Percentiles rank a stretch among this genome's conserved stretches.
Evolutionary conservation across 148 eudicot genomes (phyloP).

Genomic region (Camellia sinensis): DNA sequence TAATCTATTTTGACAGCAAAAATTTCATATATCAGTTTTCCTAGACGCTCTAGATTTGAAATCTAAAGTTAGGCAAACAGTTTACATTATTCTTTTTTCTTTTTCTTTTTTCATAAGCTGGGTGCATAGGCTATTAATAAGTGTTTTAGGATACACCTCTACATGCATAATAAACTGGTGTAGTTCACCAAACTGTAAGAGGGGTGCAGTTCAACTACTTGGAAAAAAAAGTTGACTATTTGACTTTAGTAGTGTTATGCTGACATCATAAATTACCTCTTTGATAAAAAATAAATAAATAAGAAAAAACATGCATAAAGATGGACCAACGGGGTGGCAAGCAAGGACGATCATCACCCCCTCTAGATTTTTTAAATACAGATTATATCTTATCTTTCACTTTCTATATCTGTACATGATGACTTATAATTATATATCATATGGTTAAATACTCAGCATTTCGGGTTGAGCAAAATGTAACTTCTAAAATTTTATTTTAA

Average conservation of each 20-base stretch:
- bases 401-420: no score
- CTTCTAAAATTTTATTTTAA: no score
- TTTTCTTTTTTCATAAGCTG: not conserved
- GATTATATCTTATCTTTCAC: no score
- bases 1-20: not conserved
- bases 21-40: not conserved
- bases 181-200: constrained; percentile 13
- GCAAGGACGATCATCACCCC: no score
- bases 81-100: not conserved
- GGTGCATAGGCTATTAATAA: not conserved
- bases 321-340: no score
- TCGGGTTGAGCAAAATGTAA: no score
- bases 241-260: not conserved
- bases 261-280: not conserved
- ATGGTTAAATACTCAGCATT: no score
- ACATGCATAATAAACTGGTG: not conserved
- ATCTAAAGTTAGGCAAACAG: constrained; percentile 14
- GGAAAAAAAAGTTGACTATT: not conserved
- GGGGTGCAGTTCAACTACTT: constrained; percentile 16
- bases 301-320: not conserved
- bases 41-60: not conserved
- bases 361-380: no score
- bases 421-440: no score
- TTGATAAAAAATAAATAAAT: no score
- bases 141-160: not conserved